These are phyloP conservation scores for Polychytrium aggregatum DNA, from an alignment of 192 early-diverging fungal genomes.

Conservation along the genomic window DNA sequence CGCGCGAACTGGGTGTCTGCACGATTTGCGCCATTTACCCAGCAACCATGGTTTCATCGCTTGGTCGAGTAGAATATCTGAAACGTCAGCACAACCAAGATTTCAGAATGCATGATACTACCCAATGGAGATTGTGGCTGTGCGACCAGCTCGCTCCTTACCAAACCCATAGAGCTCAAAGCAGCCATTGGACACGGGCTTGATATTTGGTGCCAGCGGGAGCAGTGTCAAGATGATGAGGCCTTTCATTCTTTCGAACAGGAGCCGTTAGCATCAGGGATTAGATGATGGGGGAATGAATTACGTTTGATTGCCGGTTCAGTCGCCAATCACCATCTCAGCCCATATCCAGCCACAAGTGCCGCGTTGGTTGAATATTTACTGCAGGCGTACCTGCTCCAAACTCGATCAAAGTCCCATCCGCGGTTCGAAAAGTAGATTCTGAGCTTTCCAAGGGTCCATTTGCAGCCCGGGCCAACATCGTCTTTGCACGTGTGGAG, in stretches of 20 bases:
- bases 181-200: conserved; percentile 10
- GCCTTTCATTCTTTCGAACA: conserved; percentile 16
- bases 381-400: conserved; percentile 7
- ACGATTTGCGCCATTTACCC: conserved; percentile 7
- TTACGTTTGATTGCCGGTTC: neutral
- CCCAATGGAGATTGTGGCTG: neutral
- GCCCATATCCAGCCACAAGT: neutral
- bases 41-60: conserved; percentile 30
- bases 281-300: neutral
- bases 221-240: conserved; percentile 25
- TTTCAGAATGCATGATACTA: neutral
- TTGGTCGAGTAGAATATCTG: conserved; percentile 31
- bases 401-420: conserved; percentile 13
- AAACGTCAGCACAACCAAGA: neutral
- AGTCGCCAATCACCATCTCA: neutral
- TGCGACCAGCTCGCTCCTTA: conserved; percentile 3
- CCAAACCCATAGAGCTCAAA: conserved; percentile 43
- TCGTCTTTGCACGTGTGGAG: conserved; percentile 21
- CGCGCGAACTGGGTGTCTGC: too few species aligned
- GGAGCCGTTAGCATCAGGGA: neutral
- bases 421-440: conserved; percentile 8
- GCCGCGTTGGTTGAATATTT: neutral
- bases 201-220: conserved; percentile 19
- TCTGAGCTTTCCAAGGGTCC: conserved; percentile 18
- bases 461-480: conserved; percentile 33